Conservation (phyloP, 331 rosid species). For the Malus hybrid region DNA sequence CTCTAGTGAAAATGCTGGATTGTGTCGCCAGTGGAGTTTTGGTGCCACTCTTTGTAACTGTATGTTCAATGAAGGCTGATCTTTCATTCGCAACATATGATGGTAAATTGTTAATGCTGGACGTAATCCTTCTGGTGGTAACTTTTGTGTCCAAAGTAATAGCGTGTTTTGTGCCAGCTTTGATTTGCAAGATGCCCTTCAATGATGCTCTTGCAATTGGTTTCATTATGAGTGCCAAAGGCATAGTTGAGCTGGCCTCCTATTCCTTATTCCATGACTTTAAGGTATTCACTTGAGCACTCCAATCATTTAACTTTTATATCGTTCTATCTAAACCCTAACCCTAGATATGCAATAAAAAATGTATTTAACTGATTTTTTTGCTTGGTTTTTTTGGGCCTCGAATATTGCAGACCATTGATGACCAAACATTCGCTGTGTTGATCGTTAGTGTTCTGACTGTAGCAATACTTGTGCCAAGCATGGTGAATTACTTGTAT, state of each 20-base stretch:
- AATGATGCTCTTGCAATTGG: constrained; percentile 20
- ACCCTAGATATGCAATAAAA: neutral
- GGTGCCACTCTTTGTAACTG: constrained; percentile 17
- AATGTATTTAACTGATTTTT: neutral
- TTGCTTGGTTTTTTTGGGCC: neutral
- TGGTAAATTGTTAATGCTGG: neutral
- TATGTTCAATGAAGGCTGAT: constrained; percentile 16
- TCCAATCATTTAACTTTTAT: neutral
- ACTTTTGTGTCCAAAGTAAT: constrained; percentile 4
- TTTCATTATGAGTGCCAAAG: constrained; percentile 25
- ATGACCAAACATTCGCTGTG: constrained; percentile 4
- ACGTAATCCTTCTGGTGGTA: neutral
- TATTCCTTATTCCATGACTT: constrained; percentile 4
- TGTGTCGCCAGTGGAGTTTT: constrained; percentile 10
- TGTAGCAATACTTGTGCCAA: constrained; percentile 5
- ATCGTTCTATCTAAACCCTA: neutral
- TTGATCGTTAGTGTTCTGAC: neutral
- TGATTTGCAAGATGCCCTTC: constrained; percentile 5
- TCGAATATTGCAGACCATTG: neutral
- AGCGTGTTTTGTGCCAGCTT: neutral
- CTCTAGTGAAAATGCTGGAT: constrained; percentile 21
- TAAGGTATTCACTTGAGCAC: neutral
- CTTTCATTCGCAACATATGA: neutral
- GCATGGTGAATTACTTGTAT: constrained; percentile 8
- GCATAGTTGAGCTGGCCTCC: constrained; percentile 16